These are phyloP conservation scores for Epichloe glyceriae DNA, from an alignment of 2,329 filamentous ascomycete genomes.

Conservation along the genomic window DNA sequence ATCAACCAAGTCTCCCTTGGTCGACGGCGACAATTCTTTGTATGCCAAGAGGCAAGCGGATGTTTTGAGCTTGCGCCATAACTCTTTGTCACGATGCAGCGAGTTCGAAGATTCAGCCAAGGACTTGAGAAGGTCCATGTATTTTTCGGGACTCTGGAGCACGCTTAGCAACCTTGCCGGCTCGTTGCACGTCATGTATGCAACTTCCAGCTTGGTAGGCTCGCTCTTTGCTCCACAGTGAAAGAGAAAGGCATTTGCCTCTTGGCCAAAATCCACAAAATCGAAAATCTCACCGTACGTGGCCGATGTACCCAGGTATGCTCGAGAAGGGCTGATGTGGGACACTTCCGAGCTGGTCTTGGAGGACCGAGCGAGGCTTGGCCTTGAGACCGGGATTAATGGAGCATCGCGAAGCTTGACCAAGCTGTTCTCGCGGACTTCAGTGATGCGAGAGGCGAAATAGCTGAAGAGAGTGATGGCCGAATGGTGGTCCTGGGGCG, in stretches of 20 bases:
- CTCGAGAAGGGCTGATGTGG: slow-evolving; percentile 52
- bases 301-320: slow-evolving; percentile 62
- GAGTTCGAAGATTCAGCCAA: slow-evolving; percentile 59
- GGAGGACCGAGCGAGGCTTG: slow-evolving; percentile 14
- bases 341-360: slow-evolving; percentile 21
- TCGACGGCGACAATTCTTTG: slow-evolving; percentile 47
- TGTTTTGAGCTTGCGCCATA: slow-evolving; percentile 63
- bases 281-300: slow-evolving; percentile 85
- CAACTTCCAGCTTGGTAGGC: slow-evolving; percentile 76
- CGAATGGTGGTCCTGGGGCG: slow-evolving; percentile 52
- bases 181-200: slow-evolving; percentile 68
- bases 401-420: slow-evolving; percentile 47
- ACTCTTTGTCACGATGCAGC: slow-evolving; percentile 64
- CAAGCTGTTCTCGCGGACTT: slow-evolving; percentile 51
- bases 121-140: slow-evolving; percentile 68
- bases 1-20: slow-evolving; percentile 34
- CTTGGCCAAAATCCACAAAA: slow-evolving; percentile 83
- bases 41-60: slow-evolving; percentile 74
- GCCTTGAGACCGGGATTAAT: slow-evolving; percentile 56
- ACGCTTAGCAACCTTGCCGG: slow-evolving; percentile 70
- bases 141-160: slow-evolving; percentile 73
- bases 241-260: slow-evolving; percentile 79
- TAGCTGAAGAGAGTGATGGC: slow-evolving; percentile 71
- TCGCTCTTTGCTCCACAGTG: slow-evolving; percentile 85
- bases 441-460: slow-evolving; percentile 62